Conservation (phyloP, 257 asterid species). For the Solanum sejunctum region DNA sequence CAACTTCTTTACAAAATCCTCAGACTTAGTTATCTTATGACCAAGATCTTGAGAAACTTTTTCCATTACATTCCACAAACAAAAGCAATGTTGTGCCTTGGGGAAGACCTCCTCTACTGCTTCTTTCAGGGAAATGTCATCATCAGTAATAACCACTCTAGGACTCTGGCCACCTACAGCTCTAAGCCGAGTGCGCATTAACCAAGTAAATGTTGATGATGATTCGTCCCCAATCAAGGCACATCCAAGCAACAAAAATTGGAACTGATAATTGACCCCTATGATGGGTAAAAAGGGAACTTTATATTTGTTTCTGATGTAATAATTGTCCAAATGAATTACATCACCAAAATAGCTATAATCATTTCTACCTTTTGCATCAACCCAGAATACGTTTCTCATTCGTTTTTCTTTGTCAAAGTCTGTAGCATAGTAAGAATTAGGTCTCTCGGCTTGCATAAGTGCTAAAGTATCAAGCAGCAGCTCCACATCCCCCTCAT, state of each 20-base stretch:
- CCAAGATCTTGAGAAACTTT: conserved; percentile 11
- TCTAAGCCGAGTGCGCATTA: conserved; percentile 43
- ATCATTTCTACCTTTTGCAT: conserved; percentile 26
- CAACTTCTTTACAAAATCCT: conserved; percentile 12
- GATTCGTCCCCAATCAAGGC: conserved; percentile 33
- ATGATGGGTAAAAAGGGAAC: conserved; percentile 32
- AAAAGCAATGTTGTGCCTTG: conserved; percentile 23
- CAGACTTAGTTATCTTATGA: not conserved
- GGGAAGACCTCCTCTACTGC: conserved; percentile 34
- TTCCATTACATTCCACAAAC: conserved; percentile 24
- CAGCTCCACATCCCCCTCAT: conserved; percentile 16
- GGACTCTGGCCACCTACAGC: conserved; percentile 26
- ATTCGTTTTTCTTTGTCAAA: conserved; percentile 17
- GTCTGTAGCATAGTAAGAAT: conserved; percentile 26
- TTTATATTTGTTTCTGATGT: conserved; percentile 20
- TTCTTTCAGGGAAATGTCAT: conserved; percentile 8
- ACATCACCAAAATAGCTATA: conserved; percentile 33
- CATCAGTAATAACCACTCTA: conserved; percentile 25
- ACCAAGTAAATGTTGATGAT: conserved; percentile 20
- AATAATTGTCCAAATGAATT: conserved; percentile 31
- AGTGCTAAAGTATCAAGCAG: conserved; percentile 27
- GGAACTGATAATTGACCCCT: conserved; percentile 40
- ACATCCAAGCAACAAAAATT: conserved; percentile 39
- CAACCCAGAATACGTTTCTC: conserved; percentile 33
- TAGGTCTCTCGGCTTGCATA: conserved; percentile 34